Conservation (phyloP, 345 rosid species). For the Populus alba region DNA sequence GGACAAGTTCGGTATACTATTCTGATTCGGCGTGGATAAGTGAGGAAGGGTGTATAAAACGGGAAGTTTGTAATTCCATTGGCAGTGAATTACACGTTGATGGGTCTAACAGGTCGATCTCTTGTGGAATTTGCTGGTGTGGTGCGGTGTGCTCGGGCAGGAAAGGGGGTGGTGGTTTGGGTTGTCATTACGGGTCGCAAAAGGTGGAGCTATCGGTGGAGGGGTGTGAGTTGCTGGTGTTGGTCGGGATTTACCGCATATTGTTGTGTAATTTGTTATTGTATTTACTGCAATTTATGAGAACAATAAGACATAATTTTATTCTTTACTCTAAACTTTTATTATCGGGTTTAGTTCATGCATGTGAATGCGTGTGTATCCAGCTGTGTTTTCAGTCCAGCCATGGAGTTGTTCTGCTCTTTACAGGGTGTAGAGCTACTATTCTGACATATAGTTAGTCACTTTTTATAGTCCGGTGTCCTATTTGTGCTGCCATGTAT, state of each 20-base stretch:
- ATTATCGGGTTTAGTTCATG: neutral
- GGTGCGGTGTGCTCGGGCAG: neutral
- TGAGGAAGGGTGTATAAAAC: constrained; percentile 12
- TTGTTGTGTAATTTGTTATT: constrained; percentile 15
- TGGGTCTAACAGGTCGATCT: neutral
- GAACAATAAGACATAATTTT: constrained; percentile 23
- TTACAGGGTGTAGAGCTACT: neutral
- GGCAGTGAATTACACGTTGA: neutral
- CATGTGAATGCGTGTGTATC: neutral
- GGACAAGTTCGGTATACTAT: constrained; percentile 24
- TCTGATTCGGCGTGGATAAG: neutral
- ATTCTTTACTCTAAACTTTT: neutral
- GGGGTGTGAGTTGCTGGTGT: constrained; percentile 1
- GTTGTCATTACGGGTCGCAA: constrained; percentile 20
- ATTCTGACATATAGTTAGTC: neutral
- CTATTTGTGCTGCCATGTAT: neutral
- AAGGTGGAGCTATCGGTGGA: constrained; percentile 20
- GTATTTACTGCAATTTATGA: constrained; percentile 3
- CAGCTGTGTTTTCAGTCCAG: neutral
- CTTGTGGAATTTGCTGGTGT: neutral
- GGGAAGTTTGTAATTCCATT: neutral
- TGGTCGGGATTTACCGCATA: constrained; percentile 3
- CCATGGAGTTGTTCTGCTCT: neutral
- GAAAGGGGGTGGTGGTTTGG: neutral
- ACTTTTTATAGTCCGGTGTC: neutral